Base-by-base conservation (phyloP, 1,139 yeast genomes). In the Yamadazyma diospyri region DNA sequence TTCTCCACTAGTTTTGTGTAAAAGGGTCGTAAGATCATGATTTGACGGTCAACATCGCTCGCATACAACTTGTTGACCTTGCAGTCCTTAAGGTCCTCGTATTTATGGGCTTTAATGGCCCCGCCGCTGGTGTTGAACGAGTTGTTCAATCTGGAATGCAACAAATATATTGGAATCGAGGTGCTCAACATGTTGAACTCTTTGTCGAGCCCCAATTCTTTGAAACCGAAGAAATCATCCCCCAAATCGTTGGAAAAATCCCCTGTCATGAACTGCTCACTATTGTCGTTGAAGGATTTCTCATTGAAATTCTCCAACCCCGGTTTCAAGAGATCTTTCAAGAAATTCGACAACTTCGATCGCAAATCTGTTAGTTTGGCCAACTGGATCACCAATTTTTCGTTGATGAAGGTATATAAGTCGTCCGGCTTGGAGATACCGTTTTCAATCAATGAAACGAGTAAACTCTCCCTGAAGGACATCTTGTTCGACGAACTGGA, bases 161-260 rank as follows among this genome's bases (percentile, higher is more conserved):
- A 64, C 35, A 94, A 64, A 55, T 92, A 95, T 30, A 94, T 67
- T 1, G 99, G 98, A 23, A 94, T 88, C 0, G 95, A 77, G 4
- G 88, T 73, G 20, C 92, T 82, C 35, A 89, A 62, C 55, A 89
- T 65, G n/a, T 94, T 89, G 55, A 86, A 82, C 55, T 94, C 99
- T 50, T 82, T 85, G 50, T 92, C 98, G 42, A 94, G 66, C 0
- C 98, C 98, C 30, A 94, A 68, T 46, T 89, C 97, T 50, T 76
- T 83, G 64, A 94, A 94, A 0, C 99, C 99, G 63, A 94, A 94
- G 69, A 89, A 92, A 59, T 94, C 99, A 46, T 84, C 94, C 10
- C 98, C 98, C 32, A 92, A 65, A 42, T 88, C 96, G 48, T 78
- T 83, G 1, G 96, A 82, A 53, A 92, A 94, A 49, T 88, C 97